phyloP scores from a whole-genome alignment of 306 rosid genomes.

The Vigna reflexopilosa region DNA sequence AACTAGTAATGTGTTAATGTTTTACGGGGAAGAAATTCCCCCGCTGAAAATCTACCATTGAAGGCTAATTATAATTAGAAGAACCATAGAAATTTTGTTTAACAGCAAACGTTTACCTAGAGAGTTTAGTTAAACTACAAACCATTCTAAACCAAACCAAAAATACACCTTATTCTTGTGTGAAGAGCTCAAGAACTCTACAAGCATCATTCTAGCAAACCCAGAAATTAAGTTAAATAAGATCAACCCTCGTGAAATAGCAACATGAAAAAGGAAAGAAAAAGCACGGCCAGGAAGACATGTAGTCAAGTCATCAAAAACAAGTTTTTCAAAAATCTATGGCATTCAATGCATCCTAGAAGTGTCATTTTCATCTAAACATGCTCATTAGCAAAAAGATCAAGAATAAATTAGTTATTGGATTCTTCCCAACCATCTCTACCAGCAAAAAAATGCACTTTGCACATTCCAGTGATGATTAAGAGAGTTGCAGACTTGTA shows the following conservation, averaged over 20 bases:
- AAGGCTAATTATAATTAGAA: background rate
- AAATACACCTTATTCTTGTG: background rate
- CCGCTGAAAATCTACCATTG: background rate
- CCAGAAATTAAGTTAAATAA: background rate
- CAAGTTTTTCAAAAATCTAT: background rate
- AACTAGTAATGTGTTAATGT: background rate
- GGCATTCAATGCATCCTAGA: conserved; percentile 3
- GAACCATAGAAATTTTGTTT: conserved; percentile 15
- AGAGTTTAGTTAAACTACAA: conserved; percentile 15
- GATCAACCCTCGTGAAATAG: background rate
- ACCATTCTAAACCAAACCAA: conserved; percentile 9
- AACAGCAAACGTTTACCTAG: background rate
- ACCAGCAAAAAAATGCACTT: background rate
- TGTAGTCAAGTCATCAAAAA: conserved; percentile 2
- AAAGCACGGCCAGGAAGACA: background rate
- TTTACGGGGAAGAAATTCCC: conserved; percentile 1
- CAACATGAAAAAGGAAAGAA: too few relatives aligned
- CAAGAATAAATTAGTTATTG: background rate
- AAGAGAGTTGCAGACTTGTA: background rate
- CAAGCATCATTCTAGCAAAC: background rate
- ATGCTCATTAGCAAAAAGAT: background rate
- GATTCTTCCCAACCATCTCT: conserved; percentile 30
- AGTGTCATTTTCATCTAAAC: conserved; percentile 16
- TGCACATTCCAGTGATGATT: background rate
- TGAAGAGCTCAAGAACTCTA: conserved; percentile 6